Conservation (phyloP, 1,284 basidiomycete species). For the Pseudozyma sp. region DNA sequence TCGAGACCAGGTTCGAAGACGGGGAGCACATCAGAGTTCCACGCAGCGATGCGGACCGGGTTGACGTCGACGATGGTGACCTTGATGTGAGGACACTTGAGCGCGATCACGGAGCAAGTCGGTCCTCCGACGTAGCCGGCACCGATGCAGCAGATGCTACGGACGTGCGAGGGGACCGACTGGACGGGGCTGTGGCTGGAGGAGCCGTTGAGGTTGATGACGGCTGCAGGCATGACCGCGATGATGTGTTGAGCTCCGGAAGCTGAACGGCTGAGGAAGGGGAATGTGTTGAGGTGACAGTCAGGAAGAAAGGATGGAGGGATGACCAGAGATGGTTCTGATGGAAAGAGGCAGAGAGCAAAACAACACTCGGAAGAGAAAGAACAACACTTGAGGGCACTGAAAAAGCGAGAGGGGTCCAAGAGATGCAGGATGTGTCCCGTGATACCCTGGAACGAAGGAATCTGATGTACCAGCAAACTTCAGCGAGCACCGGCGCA, state of each 20-base stretch:
- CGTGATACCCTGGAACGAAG: no score
- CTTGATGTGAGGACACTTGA: slow-evolving; percentile 90
- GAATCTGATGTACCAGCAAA: no score
- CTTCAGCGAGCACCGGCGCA: no score
- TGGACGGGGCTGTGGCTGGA: slow-evolving; percentile 30
- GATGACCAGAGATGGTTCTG: neutral
- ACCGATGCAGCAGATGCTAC: slow-evolving; percentile 75
- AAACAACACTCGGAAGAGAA: neutral
- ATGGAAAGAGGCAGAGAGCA: neutral
- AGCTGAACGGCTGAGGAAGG: neutral
- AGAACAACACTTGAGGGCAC: neutral
- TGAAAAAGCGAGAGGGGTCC: no score
- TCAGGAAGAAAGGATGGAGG: no score
- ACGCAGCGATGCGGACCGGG: slow-evolving; percentile 91
- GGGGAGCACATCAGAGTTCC: slow-evolving; percentile 83
- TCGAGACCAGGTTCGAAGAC: slow-evolving; percentile 99
- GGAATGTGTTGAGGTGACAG: neutral
- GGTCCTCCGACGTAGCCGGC: slow-evolving; percentile 86
- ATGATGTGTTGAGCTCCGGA: neutral
- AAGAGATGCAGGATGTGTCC: no score
- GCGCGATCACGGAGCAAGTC: slow-evolving; percentile 93
- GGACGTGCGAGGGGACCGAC: slow-evolving; percentile 38
- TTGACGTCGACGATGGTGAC: slow-evolving; percentile 99
- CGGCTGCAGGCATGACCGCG: slow-evolving; percentile 17
- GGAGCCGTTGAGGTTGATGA: slow-evolving; percentile 23